phyloP scores from a whole-genome alignment of 225 moss, liverwort and hornwort genomes.

The Physcomitrellopsis africana region DNA sequence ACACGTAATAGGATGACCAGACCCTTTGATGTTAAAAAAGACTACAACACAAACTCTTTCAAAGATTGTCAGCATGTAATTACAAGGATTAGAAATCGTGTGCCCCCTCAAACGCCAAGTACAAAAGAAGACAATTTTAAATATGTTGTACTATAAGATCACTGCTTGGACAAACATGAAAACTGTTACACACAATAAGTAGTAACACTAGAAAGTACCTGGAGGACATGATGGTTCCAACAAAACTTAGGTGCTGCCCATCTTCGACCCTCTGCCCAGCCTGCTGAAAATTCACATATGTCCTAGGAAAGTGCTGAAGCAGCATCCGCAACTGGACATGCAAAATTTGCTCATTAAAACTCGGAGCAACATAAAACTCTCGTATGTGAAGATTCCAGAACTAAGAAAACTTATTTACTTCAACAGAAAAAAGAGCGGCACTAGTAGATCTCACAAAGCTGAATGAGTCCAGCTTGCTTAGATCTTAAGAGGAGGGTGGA shows the following conservation, averaged over 20 bases:
- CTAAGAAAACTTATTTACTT: not conserved
- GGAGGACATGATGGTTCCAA: constrained; percentile 81
- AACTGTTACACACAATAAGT: constrained; percentile 14
- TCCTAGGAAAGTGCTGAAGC: constrained; percentile 89
- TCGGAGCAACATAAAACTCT: constrained; percentile 18
- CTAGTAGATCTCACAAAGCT: constrained; percentile 16
- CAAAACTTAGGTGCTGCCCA: constrained; percentile 93
- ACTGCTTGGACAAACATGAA: constrained; percentile 15
- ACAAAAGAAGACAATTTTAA: constrained; percentile 22
- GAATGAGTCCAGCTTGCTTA: constrained; percentile 15
- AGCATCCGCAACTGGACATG: constrained; percentile 79
- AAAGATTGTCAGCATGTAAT: constrained; percentile 7
- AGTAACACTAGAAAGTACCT: constrained; percentile 51
- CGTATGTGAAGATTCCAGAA: constrained; percentile 9
- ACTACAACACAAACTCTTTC: constrained; percentile 14
- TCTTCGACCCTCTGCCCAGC: constrained; percentile 93
- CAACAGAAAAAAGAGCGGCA: constrained; percentile 5
- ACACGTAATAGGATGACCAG: constrained; percentile 6
- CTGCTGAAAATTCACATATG: constrained; percentile 93
- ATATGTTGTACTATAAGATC: constrained; percentile 12
- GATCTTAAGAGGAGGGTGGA: constrained; percentile 10
- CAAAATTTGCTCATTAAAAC: constrained; percentile 34
- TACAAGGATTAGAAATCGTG: constrained; percentile 18
- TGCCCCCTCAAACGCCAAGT: constrained; percentile 14
- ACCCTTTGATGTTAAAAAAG: constrained; percentile 9